Evolutionary conservation across 345 rosid species (phyloP), one percentile per base, ranked within the genome.

Genomic region (Citrus mangshanensis): DNA sequence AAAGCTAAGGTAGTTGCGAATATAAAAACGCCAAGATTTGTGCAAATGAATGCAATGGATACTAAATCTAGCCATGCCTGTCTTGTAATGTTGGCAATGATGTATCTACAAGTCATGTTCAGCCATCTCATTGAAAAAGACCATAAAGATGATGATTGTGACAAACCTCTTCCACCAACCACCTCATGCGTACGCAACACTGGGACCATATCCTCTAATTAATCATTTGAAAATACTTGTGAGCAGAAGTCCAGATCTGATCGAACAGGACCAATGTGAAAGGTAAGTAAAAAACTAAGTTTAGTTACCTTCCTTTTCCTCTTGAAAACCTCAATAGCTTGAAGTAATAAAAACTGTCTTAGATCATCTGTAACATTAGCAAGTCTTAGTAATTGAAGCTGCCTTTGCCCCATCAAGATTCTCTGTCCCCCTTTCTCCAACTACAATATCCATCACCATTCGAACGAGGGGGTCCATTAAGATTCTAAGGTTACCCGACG

Each of bases 381-480:
- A 46, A 13, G 18, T 46, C 51, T 46, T 46, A 12, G 51, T 46
- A 54, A 35, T 38, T 38, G 60, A 12, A 34, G 60, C 66, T 40
- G 38, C 9, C 19, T 64, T 12, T 30, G 46, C 75, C 81, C 79
- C 77, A 74, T 64, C 68, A 61, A 81, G 84, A 78, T 81, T 35
- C 59, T 30, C 28, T 78, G 79, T 79, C 63, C 79, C 79, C 62
- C 40, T 59, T 73, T 56, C 74, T 55, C 77, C 64, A 30, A 22
- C 72, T 68, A 70, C 60, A 30, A 79, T 80, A 80, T 68, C 66
- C 74, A 55, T 18, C 4, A 58, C 1, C 63, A 72, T 76, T 76
- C 71, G 49, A 24, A 2, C 10, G 21, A 24, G 24, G 34, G 61
- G 88, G 81, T 86, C 86, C 86, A 73, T 62, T 3, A 78, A 70